phyloP scores from a whole-genome alignment of 2,329 filamentous ascomycete species.

The Capronia epimyces region DNA sequence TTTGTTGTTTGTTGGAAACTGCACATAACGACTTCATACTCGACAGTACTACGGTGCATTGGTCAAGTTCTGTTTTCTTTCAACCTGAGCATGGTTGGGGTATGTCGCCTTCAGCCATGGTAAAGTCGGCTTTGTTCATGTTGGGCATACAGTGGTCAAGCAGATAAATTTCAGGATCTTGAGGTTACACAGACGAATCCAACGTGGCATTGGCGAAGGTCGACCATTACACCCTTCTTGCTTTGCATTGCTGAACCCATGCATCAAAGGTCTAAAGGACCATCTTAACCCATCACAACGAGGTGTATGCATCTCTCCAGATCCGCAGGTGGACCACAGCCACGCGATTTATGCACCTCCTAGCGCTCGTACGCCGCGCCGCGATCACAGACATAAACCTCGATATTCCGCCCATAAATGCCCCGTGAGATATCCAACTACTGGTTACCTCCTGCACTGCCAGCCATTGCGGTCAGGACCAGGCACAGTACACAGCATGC shows the following conservation, averaged over 20 bases:
- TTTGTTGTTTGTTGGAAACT: not conserved
- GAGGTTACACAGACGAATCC: too few relatives aligned
- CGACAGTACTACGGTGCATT: not conserved
- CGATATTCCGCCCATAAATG: not conserved
- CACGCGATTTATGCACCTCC: too few relatives aligned
- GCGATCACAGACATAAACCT: too few relatives aligned
- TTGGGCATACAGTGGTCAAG: too few relatives aligned
- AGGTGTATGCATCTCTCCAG: not conserved
- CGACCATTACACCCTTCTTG: not conserved
- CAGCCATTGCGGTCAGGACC: not conserved
- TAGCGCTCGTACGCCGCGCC: too few relatives aligned
- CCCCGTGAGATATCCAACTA: not conserved
- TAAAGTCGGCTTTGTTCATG: too few relatives aligned
- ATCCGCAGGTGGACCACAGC: not conserved
- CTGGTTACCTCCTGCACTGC: not conserved
- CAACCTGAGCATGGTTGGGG: too few relatives aligned
- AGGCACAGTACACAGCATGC: not conserved
- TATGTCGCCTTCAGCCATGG: too few relatives aligned
- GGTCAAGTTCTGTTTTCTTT: too few relatives aligned
- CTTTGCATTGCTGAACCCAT: not conserved
- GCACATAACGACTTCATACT: not conserved
- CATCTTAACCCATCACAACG: not conserved
- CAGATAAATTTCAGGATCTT: too few relatives aligned
- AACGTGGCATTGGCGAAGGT: too few relatives aligned
- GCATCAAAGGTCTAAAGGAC: not conserved